A percentile compares a stretch with the other conserved stretches of the same genome.
phyloP scores from a whole-genome alignment of 176 grass and related monocot genomes.

The Rhynchospora tenuis region DNA sequence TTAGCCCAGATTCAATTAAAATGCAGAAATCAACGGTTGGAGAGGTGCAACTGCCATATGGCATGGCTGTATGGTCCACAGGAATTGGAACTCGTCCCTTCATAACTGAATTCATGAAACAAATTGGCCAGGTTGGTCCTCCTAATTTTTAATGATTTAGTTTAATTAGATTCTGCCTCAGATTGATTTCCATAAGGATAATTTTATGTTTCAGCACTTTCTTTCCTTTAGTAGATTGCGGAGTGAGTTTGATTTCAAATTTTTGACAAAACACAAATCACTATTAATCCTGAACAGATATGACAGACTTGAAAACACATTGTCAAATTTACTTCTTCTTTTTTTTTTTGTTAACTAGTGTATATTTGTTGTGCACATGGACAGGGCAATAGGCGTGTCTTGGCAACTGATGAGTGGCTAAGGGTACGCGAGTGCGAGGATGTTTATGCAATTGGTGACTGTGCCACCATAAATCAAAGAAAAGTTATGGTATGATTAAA shows the following conservation, averaged over 20 bases:
- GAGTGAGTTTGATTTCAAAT: not conserved
- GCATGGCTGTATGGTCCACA: constrained; percentile 96
- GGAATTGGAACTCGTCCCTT: constrained; percentile 89
- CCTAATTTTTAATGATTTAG: not conserved
- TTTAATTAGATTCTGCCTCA: not conserved
- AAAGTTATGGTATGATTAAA: constrained; percentile 83
- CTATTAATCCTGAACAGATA: not conserved
- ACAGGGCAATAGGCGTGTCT: constrained; percentile 63
- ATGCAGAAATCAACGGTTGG: constrained; percentile 57
- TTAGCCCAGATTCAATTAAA: constrained; percentile 65
- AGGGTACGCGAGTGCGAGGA: constrained; percentile 68
- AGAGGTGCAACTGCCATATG: constrained; percentile 68
- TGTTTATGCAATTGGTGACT: constrained; percentile 94
- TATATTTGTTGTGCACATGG: constrained; percentile 22
- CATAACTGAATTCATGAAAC: constrained; percentile 93
- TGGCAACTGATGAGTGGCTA: constrained; percentile 97
- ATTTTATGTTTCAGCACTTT: not conserved
- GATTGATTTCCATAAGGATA: not conserved
- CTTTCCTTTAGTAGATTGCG: not conserved
- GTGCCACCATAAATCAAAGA: constrained; percentile 87
- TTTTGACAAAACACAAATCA: not conserved
- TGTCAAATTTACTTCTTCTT: not conserved
- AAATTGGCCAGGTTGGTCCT: constrained; percentile 79
- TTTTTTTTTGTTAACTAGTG: not conserved
- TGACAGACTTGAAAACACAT: not conserved